These are phyloP conservation scores for Epichloe sp. DNA, from an alignment of 2,329 filamentous ascomycete genomes.

Conservation along the genomic window DNA sequence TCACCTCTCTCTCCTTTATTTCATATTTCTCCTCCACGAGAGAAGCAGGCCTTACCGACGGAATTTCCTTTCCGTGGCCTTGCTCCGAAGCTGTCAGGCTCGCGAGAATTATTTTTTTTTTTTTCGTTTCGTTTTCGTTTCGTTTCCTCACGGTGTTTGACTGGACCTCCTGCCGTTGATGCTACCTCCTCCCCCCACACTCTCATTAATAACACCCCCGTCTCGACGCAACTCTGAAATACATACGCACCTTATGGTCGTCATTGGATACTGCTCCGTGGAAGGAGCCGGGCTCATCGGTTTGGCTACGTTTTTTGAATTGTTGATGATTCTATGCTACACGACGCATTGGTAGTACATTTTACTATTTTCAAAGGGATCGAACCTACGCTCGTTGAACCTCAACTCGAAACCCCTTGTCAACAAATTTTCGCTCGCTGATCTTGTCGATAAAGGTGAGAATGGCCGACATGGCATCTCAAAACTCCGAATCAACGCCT, in stretches of 20 bases:
- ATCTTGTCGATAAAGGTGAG: not conserved
- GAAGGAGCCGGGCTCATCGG: constrained; percentile 3
- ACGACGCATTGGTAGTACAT: not conserved
- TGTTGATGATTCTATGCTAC: constrained; percentile 2
- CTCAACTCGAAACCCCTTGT: not conserved
- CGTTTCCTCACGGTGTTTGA: not conserved
- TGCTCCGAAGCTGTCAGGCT: not conserved
- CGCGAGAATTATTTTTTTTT: not conserved
- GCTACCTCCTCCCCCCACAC: not conserved
- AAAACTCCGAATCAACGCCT: constrained; percentile 25
- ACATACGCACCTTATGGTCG: constrained; percentile 3
- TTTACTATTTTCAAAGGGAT: not conserved
- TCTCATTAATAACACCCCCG: not conserved
- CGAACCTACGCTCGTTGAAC: constrained; percentile 5
- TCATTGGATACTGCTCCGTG: constrained; percentile 3
- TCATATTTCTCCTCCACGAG: not conserved
- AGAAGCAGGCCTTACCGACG: not conserved
- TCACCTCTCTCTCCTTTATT: constrained; percentile 1
- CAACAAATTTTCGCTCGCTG: not conserved
- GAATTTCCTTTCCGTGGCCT: not conserved
- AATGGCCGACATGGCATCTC: constrained; percentile 21
- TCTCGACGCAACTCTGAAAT: not conserved
- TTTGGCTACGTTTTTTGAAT: not conserved
- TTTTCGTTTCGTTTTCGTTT: not conserved
- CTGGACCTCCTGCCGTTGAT: not conserved